Conservation (phyloP, 768 basidiomycete genomes). For the Coprinellus aureogranulatus region DNA sequence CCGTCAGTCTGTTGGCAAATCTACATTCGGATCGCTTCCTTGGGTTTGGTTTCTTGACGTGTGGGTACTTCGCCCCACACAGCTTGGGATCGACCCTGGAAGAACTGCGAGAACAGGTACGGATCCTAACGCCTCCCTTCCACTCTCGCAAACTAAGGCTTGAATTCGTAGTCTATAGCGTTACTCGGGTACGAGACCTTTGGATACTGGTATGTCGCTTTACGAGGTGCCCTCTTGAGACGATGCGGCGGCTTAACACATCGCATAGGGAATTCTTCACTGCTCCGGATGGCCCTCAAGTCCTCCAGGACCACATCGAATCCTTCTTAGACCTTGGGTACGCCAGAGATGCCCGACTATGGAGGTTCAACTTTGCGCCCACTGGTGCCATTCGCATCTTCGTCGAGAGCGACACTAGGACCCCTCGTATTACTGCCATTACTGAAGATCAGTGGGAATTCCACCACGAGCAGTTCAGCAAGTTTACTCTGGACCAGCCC, state of each 20-base stretch:
- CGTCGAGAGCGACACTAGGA: constrained; percentile 9
- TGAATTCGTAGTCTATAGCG: no score
- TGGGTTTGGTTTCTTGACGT: constrained; percentile 37
- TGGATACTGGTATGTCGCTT: constrained; percentile 25
- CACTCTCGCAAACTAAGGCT: no score
- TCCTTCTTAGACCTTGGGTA: constrained; percentile 35
- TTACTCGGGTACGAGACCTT: constrained; percentile 26
- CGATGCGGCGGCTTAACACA: background rate
- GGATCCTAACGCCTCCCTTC: no score
- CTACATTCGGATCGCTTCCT: constrained; percentile 38
- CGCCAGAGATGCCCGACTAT: constrained; percentile 12
- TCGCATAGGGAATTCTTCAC: constrained; percentile 32
- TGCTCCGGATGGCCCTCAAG: constrained; percentile 27
- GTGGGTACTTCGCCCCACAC: constrained; percentile 32
- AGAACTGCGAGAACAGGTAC: constrained; percentile 7
- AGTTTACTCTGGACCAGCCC: constrained; percentile 28
- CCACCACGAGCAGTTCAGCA: constrained; percentile 28
- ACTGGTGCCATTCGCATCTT: constrained; percentile 13
- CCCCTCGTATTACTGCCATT: background rate
- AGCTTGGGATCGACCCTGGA: constrained; percentile 18
- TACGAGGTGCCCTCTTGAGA: background rate
- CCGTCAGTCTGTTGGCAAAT: constrained; percentile 35
- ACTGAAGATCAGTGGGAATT: background rate
- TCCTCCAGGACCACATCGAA: constrained; percentile 37
- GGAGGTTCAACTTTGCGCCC: constrained; percentile 8